These are phyloP conservation scores for Psilocybe mexicana DNA, from an alignment of 1,284 basidiomycete species.

Conservation along the genomic window DNA sequence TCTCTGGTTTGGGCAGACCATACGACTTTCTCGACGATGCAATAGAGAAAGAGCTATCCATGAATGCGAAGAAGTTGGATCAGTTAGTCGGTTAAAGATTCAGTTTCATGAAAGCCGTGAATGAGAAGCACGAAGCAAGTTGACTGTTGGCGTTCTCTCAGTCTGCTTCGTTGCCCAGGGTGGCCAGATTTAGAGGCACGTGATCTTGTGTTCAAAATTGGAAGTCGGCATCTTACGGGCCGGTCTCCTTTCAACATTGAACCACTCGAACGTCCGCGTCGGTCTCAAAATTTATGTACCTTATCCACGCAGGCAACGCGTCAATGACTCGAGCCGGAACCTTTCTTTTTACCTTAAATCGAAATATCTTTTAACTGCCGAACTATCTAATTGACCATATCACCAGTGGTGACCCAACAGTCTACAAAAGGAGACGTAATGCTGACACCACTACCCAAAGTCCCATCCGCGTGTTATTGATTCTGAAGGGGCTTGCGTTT, in stretches of 20 bases:
- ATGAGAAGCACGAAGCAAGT: background rate
- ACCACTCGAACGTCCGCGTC: no score
- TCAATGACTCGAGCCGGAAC: no score
- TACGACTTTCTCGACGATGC: constrained; percentile 25
- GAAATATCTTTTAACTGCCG: no score
- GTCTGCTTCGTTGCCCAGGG: constrained; percentile 1
- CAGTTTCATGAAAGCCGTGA: background rate
- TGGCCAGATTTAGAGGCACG: constrained; percentile 4
- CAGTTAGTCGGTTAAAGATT: background rate
- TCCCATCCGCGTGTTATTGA: background rate
- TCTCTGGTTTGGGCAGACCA: constrained; percentile 49
- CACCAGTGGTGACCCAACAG: no score
- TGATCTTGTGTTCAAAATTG: background rate
- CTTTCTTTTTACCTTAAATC: no score
- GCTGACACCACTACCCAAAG: constrained; percentile 3
- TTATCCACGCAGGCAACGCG: no score
- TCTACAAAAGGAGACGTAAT: background rate
- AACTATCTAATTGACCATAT: no score
- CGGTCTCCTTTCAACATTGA: no score
- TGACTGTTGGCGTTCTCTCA: background rate
- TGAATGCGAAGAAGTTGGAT: constrained; percentile 1
- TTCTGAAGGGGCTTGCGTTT: constrained; percentile 1
- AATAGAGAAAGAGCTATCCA: constrained; percentile 23
- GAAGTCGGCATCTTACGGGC: no score
- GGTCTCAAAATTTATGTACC: no score